phyloP scores from a whole-genome alignment of 495 filamentous ascomycete species.

The Podospora tetraspora region DNA sequence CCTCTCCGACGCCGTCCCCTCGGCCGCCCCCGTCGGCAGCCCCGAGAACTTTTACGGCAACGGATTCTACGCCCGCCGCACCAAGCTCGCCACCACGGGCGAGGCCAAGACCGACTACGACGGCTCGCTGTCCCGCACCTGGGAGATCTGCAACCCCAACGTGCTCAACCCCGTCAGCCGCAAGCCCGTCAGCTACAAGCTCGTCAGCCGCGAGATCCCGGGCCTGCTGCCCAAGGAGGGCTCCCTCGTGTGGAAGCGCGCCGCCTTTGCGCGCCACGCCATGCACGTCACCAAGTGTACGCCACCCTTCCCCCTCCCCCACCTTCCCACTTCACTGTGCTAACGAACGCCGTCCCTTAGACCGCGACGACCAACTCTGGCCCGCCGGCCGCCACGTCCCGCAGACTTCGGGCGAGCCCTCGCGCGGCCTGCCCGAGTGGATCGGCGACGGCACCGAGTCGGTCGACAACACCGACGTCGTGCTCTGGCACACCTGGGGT shows the following conservation, averaged over 20 bases:
- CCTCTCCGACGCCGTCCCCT: conserved; percentile 66
- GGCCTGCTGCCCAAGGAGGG: conserved; percentile 75
- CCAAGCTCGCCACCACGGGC: conserved; percentile 67
- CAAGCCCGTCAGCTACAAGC: conserved; percentile 86
- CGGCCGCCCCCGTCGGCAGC: conserved; percentile 66
- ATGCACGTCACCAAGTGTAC: conserved; percentile 89
- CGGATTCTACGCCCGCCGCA: conserved; percentile 89
- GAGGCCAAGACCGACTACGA: conserved; percentile 78
- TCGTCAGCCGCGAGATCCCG: conserved; percentile 82
- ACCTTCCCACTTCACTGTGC: not conserved
- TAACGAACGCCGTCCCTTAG: conserved; percentile 35
- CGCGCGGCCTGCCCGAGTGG: conserved; percentile 75
- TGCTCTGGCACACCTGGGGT: conserved; percentile 96
- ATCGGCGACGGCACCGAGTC: conserved; percentile 65
- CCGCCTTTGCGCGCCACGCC: conserved; percentile 86
- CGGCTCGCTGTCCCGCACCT: conserved; percentile 71
- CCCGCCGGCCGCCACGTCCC: conserved; percentile 92
- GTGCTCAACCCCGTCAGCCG: conserved; percentile 80
- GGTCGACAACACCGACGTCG: conserved; percentile 81
- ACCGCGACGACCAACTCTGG: conserved; percentile 80
- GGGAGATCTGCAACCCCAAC: conserved; percentile 85
- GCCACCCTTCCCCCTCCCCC: conserved; percentile 18
- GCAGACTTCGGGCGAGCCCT: conserved; percentile 83
- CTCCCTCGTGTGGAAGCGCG: conserved; percentile 87
- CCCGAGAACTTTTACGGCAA: conserved; percentile 87